These are phyloP conservation scores for Lasiodiplodia citricola DNA, from an alignment of 2,329 filamentous ascomycete species.

Conservation along the genomic window DNA sequence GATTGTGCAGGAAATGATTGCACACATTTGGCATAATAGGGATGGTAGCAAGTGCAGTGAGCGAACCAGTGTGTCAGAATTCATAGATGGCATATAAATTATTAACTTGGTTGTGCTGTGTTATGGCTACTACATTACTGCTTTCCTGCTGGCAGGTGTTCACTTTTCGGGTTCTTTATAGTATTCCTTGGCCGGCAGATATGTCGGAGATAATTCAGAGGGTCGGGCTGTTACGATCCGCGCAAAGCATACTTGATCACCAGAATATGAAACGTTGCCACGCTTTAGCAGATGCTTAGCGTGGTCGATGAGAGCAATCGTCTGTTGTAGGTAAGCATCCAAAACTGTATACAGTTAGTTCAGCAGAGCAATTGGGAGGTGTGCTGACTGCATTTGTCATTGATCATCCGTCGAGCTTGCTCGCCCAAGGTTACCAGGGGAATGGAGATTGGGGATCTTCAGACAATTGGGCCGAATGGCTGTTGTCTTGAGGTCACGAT, in stretches of 20 bases:
- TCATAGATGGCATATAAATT: too few relatives aligned
- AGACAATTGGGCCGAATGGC: neutral
- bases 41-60: too few relatives aligned
- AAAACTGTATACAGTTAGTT: neutral
- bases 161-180: neutral
- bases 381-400: neutral
- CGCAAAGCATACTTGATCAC: neutral
- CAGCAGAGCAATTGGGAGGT: neutral
- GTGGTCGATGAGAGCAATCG: neutral
- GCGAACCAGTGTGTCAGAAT: too few relatives aligned
- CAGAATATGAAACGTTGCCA: neutral
- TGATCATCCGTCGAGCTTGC: neutral
- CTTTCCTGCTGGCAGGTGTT: neutral
- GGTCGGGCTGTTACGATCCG: neutral
- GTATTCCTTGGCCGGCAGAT: neutral
- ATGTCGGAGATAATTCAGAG: neutral
- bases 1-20: too few relatives aligned
- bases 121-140: neutral
- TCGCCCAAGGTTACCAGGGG: neutral
- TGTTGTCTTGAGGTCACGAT: neutral
- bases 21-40: too few relatives aligned
- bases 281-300: neutral
- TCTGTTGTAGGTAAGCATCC: neutral
- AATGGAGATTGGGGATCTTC: neutral
- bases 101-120: too few relatives aligned